phyloP scores from a whole-genome alignment of 768 basidiomycete species.

The Podaxis sp. region DNA sequence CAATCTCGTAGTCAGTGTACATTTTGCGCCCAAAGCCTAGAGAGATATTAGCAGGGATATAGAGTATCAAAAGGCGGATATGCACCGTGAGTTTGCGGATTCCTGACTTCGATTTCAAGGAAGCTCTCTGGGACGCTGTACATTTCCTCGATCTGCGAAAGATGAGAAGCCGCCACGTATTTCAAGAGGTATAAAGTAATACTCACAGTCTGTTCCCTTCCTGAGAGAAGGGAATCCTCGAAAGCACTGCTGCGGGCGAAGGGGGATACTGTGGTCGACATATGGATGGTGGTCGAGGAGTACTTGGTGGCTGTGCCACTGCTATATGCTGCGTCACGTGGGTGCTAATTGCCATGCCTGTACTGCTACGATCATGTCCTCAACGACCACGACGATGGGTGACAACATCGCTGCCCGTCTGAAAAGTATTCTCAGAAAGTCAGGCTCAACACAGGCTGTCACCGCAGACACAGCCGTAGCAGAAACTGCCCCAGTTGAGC shows the following conservation, averaged over 20 bases:
- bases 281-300: slow-evolving; percentile 8
- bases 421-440: slow-evolving; percentile 9
- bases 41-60: neutral
- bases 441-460: neutral
- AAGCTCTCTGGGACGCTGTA: slow-evolving; percentile 97
- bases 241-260: slow-evolving; percentile 61
- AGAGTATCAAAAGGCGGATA: slow-evolving; percentile 1
- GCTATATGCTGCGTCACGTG: neutral
- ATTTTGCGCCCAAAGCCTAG: slow-evolving; percentile 95
- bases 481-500: neutral
- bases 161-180: neutral
- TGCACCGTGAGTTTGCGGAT: slow-evolving; percentile 95
- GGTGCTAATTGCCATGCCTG: neutral
- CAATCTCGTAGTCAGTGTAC: slow-evolving; percentile 99
- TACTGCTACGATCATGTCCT: neutral
- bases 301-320: neutral
- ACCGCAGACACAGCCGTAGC: neutral
- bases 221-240: slow-evolving; percentile 49
- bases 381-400: neutral
- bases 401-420: neutral
- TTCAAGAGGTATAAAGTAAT: neutral
- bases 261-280: slow-evolving; percentile 52
- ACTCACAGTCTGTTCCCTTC: slow-evolving; percentile 61
- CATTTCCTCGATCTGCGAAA: slow-evolving; percentile 90
- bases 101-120: slow-evolving; percentile 95